A percentile compares a stretch with the other conserved stretches of the same genome.
Evolutionary conservation across 371 early-diverging fungal genomes (phyloP).

Genomic region (Mortierella sp.): DNA sequence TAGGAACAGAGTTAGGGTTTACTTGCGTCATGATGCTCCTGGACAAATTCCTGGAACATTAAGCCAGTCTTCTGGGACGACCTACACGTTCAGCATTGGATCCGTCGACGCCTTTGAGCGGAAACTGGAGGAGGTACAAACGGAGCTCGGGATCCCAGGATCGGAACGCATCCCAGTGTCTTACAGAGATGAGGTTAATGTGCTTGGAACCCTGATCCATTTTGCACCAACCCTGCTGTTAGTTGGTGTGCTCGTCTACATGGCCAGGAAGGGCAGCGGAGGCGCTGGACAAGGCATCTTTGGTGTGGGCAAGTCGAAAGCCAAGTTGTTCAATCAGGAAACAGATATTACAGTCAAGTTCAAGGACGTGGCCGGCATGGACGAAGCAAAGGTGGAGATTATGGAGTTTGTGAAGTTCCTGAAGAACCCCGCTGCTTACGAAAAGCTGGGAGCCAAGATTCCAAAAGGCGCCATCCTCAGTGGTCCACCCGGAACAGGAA

Average conservation of each 20-base stretch:
- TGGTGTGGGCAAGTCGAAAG: conserved; percentile 96
- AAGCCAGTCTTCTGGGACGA: conserved; percentile 50
- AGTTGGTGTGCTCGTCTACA: conserved; percentile 88
- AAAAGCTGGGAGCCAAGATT: conserved; percentile 98
- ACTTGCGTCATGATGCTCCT: conserved; percentile 79
- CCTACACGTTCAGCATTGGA: conserved; percentile 90
- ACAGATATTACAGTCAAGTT: conserved; percentile 95
- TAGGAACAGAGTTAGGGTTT: conserved; percentile 83
- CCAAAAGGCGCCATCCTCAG: conserved; percentile 99
- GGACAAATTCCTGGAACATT: conserved; percentile 61
- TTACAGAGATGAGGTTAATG: conserved; percentile 84
- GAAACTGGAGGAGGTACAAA: conserved; percentile 90
- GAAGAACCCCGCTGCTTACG: conserved; percentile 97
- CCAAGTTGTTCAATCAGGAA: conserved; percentile 97
- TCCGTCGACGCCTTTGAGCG: conserved; percentile 96
- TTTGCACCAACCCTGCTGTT: conserved; percentile 94
- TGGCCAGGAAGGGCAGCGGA: conserved; percentile 85
- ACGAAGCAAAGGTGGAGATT: conserved; percentile 99
- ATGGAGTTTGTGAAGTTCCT: conserved; percentile 99
- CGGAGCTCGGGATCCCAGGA: conserved; percentile 90
- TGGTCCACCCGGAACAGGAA: conserved; percentile 99
- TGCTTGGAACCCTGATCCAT: conserved; percentile 80
- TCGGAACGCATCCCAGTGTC: conserved; percentile 92
- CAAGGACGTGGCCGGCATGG: conserved; percentile 99
- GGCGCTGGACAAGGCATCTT: conserved; percentile 89